These are phyloP conservation scores for Epithele typhae DNA, from an alignment of 768 basidiomycete species.

Conservation along the genomic window DNA sequence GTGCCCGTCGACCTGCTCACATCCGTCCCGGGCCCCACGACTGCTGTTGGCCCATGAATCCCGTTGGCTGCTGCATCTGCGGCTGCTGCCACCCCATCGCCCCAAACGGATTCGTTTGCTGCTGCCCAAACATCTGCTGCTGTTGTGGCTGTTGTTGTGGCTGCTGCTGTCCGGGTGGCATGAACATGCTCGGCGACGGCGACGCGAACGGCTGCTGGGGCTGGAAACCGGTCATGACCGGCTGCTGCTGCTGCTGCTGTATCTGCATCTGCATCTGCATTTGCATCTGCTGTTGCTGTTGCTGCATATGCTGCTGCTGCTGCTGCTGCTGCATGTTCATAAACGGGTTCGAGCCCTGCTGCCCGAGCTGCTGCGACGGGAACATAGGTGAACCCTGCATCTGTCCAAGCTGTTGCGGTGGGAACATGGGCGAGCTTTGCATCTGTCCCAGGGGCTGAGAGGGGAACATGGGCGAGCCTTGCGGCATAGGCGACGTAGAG, in stretches of 20 bases:
- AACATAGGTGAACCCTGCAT: constrained; percentile 24
- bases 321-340: constrained; percentile 16
- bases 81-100: constrained; percentile 10
- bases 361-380: constrained; percentile 23
- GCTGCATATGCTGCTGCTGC: too few species aligned
- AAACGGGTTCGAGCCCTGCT: constrained; percentile 21
- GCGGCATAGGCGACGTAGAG: constrained; percentile 9
- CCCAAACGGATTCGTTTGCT: constrained; percentile 12
- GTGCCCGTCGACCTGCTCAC: neutral
- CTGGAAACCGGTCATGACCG: neutral
- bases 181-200: constrained; percentile 27
- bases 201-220: constrained; percentile 6
- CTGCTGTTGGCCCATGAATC: constrained; percentile 14
- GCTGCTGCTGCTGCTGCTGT: constrained; percentile 19
- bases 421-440: constrained; percentile 10
- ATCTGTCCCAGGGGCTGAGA: constrained; percentile 19
- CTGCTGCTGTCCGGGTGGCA: too few species aligned
- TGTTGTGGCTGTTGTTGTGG: constrained; percentile 21
- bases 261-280: constrained; percentile 23
- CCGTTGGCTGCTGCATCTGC: neutral
- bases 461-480: constrained; percentile 10
- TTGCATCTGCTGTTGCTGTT: constrained; percentile 28
- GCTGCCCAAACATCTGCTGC: constrained; percentile 20
- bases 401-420: constrained; percentile 18
- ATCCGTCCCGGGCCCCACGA: constrained; percentile 7